Percentiles rank a stretch among this genome's conserved stretches.
These are phyloP conservation scores for Hyphopichia wangnamkhiaoensis DNA, from an alignment of 1,139 yeast genomes.

Conservation along the genomic window DNA sequence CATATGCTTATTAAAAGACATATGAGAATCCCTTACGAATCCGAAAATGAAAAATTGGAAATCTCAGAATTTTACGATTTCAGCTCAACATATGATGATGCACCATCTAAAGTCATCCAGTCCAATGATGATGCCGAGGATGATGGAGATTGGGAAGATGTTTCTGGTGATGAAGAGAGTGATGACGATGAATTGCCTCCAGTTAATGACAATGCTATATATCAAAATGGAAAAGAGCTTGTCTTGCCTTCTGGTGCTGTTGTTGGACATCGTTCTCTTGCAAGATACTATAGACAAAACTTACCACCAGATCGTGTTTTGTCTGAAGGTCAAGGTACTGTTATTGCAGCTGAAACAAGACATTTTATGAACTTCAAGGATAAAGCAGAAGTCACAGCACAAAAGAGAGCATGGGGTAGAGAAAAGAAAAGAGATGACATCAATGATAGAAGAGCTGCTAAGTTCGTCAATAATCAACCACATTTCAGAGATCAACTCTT, in stretches of 20 bases:
- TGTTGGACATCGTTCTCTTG: constrained; percentile 87
- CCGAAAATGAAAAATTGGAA: constrained; percentile 76
- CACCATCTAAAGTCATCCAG: constrained; percentile 16
- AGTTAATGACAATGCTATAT: constrained; percentile 30
- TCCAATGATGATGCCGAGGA: constrained; percentile 27
- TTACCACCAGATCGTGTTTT: constrained; percentile 71
- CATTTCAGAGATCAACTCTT: constrained; percentile 89
- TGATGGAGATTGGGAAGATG: constrained; percentile 50
- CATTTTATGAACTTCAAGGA: constrained; percentile 57
- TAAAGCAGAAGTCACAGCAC: constrained; percentile 55
- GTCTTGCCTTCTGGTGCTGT: constrained; percentile 84
- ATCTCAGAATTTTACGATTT: constrained; percentile 87
- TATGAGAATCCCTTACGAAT: constrained; percentile 85
- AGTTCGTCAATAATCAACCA: constrained; percentile 83
- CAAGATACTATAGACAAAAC: constrained; percentile 81
- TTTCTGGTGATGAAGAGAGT: constrained; percentile 48
- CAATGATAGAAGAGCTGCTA: constrained; percentile 76
- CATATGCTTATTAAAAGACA: constrained; percentile 88
- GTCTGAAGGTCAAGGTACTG: constrained; percentile 91
- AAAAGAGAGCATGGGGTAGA: constrained; percentile 77
- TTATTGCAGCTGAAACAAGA: constrained; percentile 89
- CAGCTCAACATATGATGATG: constrained; percentile 56
- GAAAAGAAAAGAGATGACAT: constrained; percentile 67
- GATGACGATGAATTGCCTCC: constrained; percentile 47
- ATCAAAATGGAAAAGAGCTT: constrained; percentile 69